Percentiles rank a stretch among this genome's conserved stretches.
These are phyloP conservation scores for Beta vulgaris DNA, from an alignment of 148 eudicot genomes.

Conservation along the genomic window DNA sequence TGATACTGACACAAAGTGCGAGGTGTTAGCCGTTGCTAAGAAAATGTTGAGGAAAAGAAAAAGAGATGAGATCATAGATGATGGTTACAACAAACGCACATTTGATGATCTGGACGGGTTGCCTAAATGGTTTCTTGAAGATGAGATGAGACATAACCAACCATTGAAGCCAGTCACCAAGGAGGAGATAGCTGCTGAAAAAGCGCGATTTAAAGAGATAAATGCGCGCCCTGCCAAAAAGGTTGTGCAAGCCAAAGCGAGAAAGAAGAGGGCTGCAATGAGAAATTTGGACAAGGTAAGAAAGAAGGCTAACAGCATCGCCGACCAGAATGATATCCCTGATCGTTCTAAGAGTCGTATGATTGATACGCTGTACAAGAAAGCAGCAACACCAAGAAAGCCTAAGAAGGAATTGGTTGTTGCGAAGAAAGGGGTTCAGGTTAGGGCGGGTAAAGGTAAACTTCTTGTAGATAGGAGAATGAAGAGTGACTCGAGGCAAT, in stretches of 20 bases:
- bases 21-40: constrained; percentile 74
- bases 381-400: constrained; percentile 65
- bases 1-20: constrained; percentile 64
- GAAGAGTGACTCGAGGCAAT: constrained; percentile 70
- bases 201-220: constrained; percentile 70
- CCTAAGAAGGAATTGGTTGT: constrained; percentile 82
- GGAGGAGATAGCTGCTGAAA: constrained; percentile 74
- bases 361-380: constrained; percentile 78
- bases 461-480: constrained; percentile 76
- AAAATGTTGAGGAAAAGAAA: constrained; percentile 71
- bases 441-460: constrained; percentile 79
- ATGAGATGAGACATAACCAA: constrained; percentile 54
- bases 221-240: constrained; percentile 89
- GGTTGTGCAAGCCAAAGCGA: constrained; percentile 86
- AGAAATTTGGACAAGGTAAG: constrained; percentile 75
- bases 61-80: constrained; percentile 68
- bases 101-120: constrained; percentile 49
- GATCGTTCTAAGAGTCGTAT: constrained; percentile 84
- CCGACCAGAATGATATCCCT: constrained; percentile 76
- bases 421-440: constrained; percentile 91
- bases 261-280: constrained; percentile 71
- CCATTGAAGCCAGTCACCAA: constrained; percentile 70
- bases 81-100: constrained; percentile 82
- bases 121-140: constrained; percentile 81
- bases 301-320: constrained; percentile 81